A percentile compares a stretch with the other conserved stretches of the same genome.
These are phyloP conservation scores for Arthrobotrys sphaeroides DNA, from an alignment of 2,329 filamentous ascomycete genomes.

Conservation along the genomic window DNA sequence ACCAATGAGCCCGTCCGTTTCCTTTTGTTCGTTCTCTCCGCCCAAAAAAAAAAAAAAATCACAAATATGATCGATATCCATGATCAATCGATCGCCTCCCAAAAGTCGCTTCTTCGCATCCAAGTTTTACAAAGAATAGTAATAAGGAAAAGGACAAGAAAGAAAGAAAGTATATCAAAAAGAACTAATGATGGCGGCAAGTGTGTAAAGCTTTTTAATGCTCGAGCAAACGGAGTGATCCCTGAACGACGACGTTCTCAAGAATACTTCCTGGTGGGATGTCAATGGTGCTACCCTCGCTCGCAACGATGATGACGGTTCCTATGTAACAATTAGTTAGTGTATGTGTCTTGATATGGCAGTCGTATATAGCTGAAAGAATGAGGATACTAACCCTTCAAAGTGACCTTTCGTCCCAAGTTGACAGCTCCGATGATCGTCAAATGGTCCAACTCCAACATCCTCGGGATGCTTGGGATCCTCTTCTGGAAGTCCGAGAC, in stretches of 20 bases:
- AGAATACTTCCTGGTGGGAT: conserved; percentile 95
- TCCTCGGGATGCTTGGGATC: conserved; percentile 87
- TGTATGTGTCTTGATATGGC: neutral
- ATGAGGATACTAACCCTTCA: conserved; percentile 73
- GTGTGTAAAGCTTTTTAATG: conserved; percentile 25
- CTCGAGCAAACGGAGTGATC: conserved; percentile 75
- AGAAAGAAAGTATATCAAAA: conserved; percentile 13
- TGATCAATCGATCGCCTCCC: conserved; percentile 6
- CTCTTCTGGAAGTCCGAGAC: conserved; percentile 94
- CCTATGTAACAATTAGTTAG: conserved; percentile 56
- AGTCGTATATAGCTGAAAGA: neutral
- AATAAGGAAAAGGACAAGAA: neutral
- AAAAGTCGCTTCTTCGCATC: conserved; percentile 5
- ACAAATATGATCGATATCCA: conserved; percentile 2
- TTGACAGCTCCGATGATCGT: conserved; percentile 98
- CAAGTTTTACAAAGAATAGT: conserved; percentile 24
- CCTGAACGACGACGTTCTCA: conserved; percentile 99
- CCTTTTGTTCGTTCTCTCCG: neutral
- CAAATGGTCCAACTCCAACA: conserved; percentile 90
- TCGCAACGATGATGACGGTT: conserved; percentile 98
- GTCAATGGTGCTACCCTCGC: conserved; percentile 97
- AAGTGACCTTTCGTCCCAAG: conserved; percentile 90
- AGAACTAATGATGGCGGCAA: conserved; percentile 9
- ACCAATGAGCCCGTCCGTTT: neutral
- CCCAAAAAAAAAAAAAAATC: too few relatives aligned